These are phyloP conservation scores for Chaetomium globosum DNA, from an alignment of 2,329 filamentous ascomycete species.

Conservation along the genomic window DNA sequence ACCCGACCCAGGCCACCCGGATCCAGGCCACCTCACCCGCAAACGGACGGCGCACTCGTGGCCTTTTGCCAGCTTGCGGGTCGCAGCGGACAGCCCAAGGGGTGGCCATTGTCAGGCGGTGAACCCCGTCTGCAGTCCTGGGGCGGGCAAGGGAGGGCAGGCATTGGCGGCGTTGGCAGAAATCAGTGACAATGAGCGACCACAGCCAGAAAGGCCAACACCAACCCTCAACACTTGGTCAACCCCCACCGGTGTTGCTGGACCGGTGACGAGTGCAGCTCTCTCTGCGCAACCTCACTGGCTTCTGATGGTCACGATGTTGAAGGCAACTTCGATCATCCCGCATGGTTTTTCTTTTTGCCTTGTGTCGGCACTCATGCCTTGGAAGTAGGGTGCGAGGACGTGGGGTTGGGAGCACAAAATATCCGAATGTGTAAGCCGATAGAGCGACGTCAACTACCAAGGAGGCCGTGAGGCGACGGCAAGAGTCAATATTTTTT, in stretches of 20 bases:
- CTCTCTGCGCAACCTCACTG: slow-evolving; percentile 28
- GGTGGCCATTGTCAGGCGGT: slow-evolving; percentile 21
- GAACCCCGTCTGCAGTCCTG: slow-evolving; percentile 16
- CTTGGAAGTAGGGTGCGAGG: slow-evolving; percentile 9
- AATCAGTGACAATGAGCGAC: slow-evolving; percentile 7
- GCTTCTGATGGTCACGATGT: slow-evolving; percentile 26
- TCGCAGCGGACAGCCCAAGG: slow-evolving; percentile 17
- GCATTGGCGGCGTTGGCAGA: slow-evolving; percentile 10
- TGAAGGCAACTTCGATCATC: slow-evolving; percentile 26
- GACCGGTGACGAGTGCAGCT: slow-evolving; percentile 22
- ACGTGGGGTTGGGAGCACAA: slow-evolving; percentile 24
- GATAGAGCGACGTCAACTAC: slow-evolving; percentile 8
- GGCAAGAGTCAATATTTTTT: slow-evolving; percentile 5
- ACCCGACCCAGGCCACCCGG: background rate
- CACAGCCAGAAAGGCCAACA: slow-evolving; percentile 1
- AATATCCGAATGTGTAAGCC: slow-evolving; percentile 12
- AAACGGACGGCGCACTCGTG: slow-evolving; percentile 16
- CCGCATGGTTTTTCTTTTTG: slow-evolving; percentile 31
- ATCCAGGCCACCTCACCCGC: slow-evolving; percentile 9
- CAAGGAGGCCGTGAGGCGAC: slow-evolving; percentile 4
- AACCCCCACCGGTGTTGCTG: slow-evolving; percentile 26
- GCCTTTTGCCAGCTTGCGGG: slow-evolving; percentile 23
- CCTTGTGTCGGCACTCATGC: slow-evolving; percentile 21
- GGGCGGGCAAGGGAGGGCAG: background rate
- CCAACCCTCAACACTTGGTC: slow-evolving; percentile 14